Percentiles rank a stretch among this genome's conserved stretches.
phyloP scores from a whole-genome alignment of 83 land plant genomes.

The Picea mariana region DNA sequence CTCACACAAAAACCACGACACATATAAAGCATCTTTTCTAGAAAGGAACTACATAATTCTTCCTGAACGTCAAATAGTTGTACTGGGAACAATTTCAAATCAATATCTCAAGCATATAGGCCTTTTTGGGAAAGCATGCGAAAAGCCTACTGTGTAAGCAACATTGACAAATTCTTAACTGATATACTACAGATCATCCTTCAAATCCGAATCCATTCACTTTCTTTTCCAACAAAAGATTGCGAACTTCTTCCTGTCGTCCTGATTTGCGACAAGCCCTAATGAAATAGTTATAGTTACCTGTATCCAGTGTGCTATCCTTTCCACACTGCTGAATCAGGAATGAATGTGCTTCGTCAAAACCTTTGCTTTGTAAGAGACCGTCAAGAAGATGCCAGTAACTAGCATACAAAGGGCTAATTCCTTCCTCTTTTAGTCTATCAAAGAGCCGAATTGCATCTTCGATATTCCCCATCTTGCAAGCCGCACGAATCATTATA shows the following conservation, averaged over 20 bases:
- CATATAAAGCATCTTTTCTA: too few relatives aligned
- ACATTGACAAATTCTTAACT: too few relatives aligned
- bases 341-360: constrained; percentile 1
- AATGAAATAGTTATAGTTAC: not conserved
- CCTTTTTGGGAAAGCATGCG: too few relatives aligned
- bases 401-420: not conserved
- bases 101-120: too few relatives aligned
- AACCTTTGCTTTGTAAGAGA: not conserved
- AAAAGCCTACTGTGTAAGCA: too few relatives aligned
- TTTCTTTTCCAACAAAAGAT: not conserved
- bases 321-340: not conserved
- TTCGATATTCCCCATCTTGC: not conserved
- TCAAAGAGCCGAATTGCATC: not conserved
- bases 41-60: too few relatives aligned
- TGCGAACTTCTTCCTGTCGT: not conserved
- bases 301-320: not conserved
- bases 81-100: too few relatives aligned
- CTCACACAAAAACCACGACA: too few relatives aligned
- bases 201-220: not conserved
- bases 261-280: not conserved
- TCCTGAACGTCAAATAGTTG: too few relatives aligned
- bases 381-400: not conserved
- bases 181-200: not conserved
- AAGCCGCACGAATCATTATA: not conserved
- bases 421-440: not conserved